A percentile compares a stretch with the other conserved stretches of the same genome.
These are phyloP conservation scores for Tolypocladium ophioglossoides DNA, from an alignment of 2,329 filamentous ascomycete genomes.

Conservation along the genomic window DNA sequence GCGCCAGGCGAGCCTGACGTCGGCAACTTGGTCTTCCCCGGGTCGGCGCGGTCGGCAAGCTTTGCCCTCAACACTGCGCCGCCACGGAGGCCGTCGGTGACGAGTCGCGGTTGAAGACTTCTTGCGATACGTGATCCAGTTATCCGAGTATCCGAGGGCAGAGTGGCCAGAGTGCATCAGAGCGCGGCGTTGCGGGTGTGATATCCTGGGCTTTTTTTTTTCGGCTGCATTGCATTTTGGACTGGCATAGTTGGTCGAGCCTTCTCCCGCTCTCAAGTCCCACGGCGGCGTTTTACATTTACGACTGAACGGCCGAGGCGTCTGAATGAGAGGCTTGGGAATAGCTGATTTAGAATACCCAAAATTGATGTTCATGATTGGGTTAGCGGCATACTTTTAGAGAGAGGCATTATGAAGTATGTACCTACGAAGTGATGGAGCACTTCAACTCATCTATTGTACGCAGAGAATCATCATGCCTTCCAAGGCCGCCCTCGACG, in stretches of 20 bases:
- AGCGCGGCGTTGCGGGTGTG: not conserved
- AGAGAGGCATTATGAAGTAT: too few species aligned
- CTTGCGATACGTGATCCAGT: not conserved
- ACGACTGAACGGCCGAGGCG: not conserved
- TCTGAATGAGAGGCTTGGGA: not conserved
- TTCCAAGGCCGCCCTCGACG: conserved; percentile 44
- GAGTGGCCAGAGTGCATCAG: not conserved
- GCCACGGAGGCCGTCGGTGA: conserved; percentile 35
- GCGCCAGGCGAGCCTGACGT: conserved; percentile 48
- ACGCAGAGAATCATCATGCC: conserved; percentile 10
- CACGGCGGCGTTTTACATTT: not conserved
- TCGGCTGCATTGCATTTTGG: not conserved
- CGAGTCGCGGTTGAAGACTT: conserved; percentile 30
- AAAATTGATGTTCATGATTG: not conserved
- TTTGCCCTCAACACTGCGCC: conserved; percentile 31
- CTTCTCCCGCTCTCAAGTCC: not conserved
- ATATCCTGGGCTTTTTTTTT: not conserved
- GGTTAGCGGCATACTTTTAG: not conserved
- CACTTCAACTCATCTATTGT: not conserved
- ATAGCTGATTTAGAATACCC: not conserved
- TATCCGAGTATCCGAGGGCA: not conserved
- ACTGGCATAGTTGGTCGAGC: too few species aligned
- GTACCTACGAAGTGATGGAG: not conserved
- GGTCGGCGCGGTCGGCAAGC: conserved; percentile 31
- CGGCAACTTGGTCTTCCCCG: conserved; percentile 24